Base-by-base conservation (phyloP, 2,329 filamentous ascomycete genomes). In the Fusarium setosum region DNA sequence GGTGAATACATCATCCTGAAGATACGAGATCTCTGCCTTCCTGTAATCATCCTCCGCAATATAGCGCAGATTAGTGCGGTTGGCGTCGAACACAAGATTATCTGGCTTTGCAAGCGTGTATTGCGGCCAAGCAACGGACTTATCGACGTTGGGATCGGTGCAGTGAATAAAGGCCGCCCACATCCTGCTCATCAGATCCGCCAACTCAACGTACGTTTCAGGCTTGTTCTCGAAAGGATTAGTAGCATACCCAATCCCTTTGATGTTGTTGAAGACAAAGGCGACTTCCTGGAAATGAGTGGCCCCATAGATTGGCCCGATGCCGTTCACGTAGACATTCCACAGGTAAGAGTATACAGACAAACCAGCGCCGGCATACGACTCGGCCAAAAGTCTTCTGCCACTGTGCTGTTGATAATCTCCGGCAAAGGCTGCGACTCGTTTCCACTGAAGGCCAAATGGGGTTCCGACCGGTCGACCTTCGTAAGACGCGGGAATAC, bases 341-440 rank as follows among this genome's bases (percentile, higher is more conserved):
- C 84, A 85, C 50, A 83, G 85, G 77, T 88, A 90, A 8, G 85
- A 84, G 18, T 83, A 78, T 7, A 71, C 65, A 6, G 65, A 41
- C 3, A 86, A 69, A 13, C 77, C 76, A 26, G 79, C 74, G 10
- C 76, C 76, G 12, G 84, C 78, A 82, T 84, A 88, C 2, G 78
- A 78, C 68, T 87, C 77, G 57, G 83, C 84, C 4, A 84, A 80
- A 24, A 82, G 78, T 4, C 88, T 81, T 5, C 87, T 81, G 21
- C 83, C 82, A 4, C 83, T 83, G 58, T 87, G 85, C 77, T 90
- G 85, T 49, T 77, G 72, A 8, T 78, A 77, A 74, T 90, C 88
- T 29, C 88, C 88, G 80, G 65, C 65, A 24, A 72, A 86, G 4
- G 87, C 84, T 3, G 83, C 81, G 12, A 77, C 81, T 56, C 88